phyloP scores from a whole-genome alignment of 306 rosid species.

The Crotalaria pallida region DNA sequence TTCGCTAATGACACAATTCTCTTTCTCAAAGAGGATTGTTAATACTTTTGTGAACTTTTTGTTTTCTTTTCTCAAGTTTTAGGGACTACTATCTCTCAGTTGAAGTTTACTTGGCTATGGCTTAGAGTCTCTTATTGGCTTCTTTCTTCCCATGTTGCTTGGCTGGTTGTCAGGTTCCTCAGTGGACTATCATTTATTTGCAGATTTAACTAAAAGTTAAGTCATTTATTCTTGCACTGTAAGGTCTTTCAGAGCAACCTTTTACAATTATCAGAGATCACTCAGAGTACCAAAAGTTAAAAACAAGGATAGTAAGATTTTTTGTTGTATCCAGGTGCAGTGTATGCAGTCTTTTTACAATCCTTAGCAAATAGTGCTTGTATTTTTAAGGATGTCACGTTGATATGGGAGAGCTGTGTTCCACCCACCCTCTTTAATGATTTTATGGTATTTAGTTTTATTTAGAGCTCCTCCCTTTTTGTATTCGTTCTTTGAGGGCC shows the following conservation, averaged over 20 bases:
- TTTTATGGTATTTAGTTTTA: background rate
- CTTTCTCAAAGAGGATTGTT: background rate
- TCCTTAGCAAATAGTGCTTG: background rate
- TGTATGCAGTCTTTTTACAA: background rate
- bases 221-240: background rate
- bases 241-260: background rate
- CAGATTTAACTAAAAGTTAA: background rate
- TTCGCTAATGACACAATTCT: background rate
- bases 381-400: background rate
- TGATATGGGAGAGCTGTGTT: background rate
- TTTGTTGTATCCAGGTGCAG: background rate
- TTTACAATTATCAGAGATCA: background rate
- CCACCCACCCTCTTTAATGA: background rate
- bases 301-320: background rate
- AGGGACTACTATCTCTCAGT: background rate
- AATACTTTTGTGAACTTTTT: background rate
- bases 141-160: no score
- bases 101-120: background rate
- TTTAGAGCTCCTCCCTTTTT: background rate
- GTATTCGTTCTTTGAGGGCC: background rate
- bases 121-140: no score
- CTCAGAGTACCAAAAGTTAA: background rate
- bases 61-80: background rate
- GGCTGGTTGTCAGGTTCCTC: background rate
- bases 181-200: background rate